Percentiles rank a stretch among this genome's conserved stretches.
phyloP scores from a whole-genome alignment of 345 rosid genomes.

The Abelmoschus esculentus region DNA sequence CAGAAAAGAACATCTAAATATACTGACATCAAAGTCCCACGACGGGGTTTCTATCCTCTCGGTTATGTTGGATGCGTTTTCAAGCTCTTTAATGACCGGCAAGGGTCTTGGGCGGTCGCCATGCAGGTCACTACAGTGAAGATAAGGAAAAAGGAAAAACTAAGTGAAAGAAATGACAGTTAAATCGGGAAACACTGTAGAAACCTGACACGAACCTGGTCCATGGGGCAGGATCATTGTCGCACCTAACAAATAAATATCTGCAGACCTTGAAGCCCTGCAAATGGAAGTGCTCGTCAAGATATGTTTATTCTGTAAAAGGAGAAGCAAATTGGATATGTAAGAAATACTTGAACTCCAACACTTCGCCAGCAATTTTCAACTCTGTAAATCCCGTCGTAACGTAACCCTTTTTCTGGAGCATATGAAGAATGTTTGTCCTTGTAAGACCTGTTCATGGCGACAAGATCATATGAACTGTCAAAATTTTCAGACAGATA shows the following conservation, averaged over 20 bases:
- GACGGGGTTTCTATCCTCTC: conserved; percentile 42
- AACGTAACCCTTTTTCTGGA: conserved; percentile 49
- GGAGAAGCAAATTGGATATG: background rate
- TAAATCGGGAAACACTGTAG: background rate
- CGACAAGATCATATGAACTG: background rate
- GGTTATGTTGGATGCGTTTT: conserved; percentile 29
- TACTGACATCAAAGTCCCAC: conserved; percentile 47
- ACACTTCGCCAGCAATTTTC: conserved; percentile 62
- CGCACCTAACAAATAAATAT: conserved; percentile 55
- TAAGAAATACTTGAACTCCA: conserved; percentile 38
- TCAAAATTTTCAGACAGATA: background rate
- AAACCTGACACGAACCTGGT: conserved; percentile 31
- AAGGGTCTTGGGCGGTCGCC: conserved; percentile 52
- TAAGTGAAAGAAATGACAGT: background rate
- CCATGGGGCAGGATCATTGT: conserved; percentile 70
- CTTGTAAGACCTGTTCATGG: conserved; percentile 40
- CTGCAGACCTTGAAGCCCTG: conserved; percentile 51
- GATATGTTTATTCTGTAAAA: background rate
- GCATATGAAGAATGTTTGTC: conserved; percentile 59
- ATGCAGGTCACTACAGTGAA: conserved; percentile 26
- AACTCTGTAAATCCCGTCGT: conserved; percentile 63
- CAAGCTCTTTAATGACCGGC: conserved; percentile 37
- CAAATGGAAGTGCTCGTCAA: background rate
- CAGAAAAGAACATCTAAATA: too few species aligned
- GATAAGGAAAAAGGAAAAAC: background rate